These are phyloP conservation scores for Hanseniaspora lindneri DNA, from an alignment of 805 yeast genomes.

Conservation along the genomic window DNA sequence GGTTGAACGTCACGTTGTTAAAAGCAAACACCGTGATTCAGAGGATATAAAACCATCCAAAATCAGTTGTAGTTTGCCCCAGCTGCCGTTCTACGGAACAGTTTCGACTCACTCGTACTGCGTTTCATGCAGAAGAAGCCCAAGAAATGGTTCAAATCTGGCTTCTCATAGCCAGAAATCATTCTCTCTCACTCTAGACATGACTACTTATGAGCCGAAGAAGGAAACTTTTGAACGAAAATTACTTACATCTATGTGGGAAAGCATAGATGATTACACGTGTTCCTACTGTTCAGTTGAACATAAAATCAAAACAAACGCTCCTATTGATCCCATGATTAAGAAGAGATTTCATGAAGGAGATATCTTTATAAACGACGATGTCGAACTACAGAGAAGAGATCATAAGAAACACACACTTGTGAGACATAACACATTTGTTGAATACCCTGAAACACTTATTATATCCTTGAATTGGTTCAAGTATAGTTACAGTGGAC, in stretches of 20 bases:
- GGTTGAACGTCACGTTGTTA: too few species aligned
- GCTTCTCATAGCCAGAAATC: not conserved
- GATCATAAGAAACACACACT: slow-evolving; percentile 31
- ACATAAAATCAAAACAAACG: not conserved
- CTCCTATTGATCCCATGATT: not conserved
- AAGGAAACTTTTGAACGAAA: not conserved
- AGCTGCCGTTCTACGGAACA: not conserved
- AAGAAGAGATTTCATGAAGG: not conserved
- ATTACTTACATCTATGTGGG: not conserved
- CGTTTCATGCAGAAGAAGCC: not conserved
- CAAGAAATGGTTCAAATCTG: not conserved
- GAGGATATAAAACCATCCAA: too few species aligned
- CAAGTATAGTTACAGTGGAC: slow-evolving; percentile 56
- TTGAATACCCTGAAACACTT: slow-evolving; percentile 57
- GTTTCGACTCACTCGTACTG: not conserved
- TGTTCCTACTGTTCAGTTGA: slow-evolving; percentile 9
- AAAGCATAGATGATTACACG: slow-evolving; percentile 1
- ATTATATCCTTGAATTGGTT: slow-evolving; percentile 70
- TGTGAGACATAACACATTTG: slow-evolving; percentile 48
- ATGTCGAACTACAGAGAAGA: slow-evolving; percentile 35
- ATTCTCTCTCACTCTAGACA: not conserved
- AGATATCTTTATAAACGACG: not conserved
- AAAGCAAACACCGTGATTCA: too few species aligned
- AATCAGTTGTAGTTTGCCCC: not conserved
- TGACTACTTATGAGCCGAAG: not conserved